Base-by-base conservation (phyloP, 495 filamentous ascomycete genomes). In the Aspergillus panamensis region DNA sequence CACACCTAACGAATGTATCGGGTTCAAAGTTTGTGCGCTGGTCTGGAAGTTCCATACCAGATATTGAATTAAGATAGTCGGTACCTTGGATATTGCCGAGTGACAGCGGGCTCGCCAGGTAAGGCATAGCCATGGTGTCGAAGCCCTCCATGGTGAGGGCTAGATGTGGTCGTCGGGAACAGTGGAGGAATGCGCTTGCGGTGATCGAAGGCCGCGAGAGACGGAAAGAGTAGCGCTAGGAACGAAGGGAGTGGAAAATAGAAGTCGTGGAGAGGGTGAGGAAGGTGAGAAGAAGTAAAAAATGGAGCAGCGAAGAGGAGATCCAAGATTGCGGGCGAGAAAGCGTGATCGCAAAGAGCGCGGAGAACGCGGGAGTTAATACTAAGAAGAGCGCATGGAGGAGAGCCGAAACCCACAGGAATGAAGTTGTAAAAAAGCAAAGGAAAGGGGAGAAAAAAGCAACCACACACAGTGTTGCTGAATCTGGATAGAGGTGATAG, bases 91-190 rank as follows among this genome's bases (percentile, higher is more conserved):
- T 69, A 72, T 78, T 77, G 52, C 73, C 69, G 51, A 84, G 72
- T 37, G 80, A 77, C 52, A 84, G 69, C 51, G 81, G 77, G 58
- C 74, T 80, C 20, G 80, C 75, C 68, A 86, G 64, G 65, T 85
- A 87, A 43, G 82, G 79, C 81, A 87, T 83, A 64, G 78, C 78
- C 71, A 84, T 82, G 60, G 80, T 80, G 64, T 87, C 83, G 73
- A 83, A 88, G 68, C 82, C 79, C 65, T 86, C 80, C 80, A 87
- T 85, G 68, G 67, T 70, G 69, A 65, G 62, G 60, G 62, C 33
- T 47, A 29, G 42, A 6, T 45, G 19, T 13, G 39, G 21, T 39
- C 44, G 39, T 40, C n/a, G 47, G 29, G 42, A 54, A 48, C 39
- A 47, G 53, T 50, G 42, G 5, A 10, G 17, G 6, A 6, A 45